phyloP scores from a whole-genome alignment of 2,329 filamentous ascomycete genomes.

The Penicillium aurantiogriseum region DNA sequence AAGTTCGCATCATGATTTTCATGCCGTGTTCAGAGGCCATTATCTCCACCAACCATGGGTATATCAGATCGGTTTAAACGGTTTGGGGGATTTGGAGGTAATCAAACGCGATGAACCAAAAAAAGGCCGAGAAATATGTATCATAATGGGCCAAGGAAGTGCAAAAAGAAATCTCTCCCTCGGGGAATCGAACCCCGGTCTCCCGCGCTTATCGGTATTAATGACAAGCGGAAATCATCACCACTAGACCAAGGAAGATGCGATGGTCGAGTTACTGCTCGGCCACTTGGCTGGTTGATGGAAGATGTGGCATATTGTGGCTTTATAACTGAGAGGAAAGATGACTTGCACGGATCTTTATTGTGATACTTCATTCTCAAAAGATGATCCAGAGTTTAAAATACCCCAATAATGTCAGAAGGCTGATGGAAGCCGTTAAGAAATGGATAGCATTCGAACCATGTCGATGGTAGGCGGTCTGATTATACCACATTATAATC shows the following conservation, averaged over 20 bases:
- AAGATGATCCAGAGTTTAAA: neutral
- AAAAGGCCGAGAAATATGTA: neutral
- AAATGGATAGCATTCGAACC: too few species aligned
- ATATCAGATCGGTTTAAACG: neutral
- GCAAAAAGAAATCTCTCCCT: constrained; percentile 27
- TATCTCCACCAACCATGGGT: neutral
- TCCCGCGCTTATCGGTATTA: constrained; percentile 31
- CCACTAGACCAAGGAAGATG: constrained; percentile 32
- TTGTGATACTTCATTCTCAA: neutral
- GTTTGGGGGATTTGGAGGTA: rapidly evolving
- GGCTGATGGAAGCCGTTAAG: neutral
- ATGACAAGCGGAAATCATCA: constrained; percentile 34
- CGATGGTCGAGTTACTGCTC: constrained; percentile 22
- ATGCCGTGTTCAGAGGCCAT: neutral
- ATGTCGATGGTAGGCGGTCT: too few species aligned
- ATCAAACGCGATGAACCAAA: rapidly evolving
- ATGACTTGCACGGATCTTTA: neutral
- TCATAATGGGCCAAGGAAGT: neutral
- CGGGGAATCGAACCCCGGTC: constrained; percentile 39
- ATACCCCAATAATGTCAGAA: neutral
- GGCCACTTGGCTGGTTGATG: constrained; percentile 26
- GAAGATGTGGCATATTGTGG: neutral
- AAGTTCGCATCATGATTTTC: neutral
- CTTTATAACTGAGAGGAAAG: rapidly evolving
- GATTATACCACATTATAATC: too few species aligned